Conservation (phyloP, 2,329 filamentous ascomycete species). For the Clathrospora elynae region DNA sequence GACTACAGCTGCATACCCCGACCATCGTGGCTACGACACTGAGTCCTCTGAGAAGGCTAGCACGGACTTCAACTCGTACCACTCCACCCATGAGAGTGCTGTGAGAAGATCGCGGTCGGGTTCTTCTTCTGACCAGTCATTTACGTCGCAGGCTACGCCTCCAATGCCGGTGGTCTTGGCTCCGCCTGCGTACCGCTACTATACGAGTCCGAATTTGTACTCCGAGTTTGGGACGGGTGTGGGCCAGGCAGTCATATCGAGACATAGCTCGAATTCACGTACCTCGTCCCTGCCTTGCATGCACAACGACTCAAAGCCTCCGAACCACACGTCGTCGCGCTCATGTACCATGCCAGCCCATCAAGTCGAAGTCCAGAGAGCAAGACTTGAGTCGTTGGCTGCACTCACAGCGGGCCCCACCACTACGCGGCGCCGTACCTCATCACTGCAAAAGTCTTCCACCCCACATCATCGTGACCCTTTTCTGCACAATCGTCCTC, state of each 20-base stretch:
- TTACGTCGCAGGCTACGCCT: slow-evolving; percentile 9
- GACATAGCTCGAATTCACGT: background rate
- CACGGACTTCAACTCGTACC: slow-evolving; percentile 21
- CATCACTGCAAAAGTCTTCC: background rate
- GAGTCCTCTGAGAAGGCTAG: slow-evolving; percentile 14
- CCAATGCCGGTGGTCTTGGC: slow-evolving; percentile 7
- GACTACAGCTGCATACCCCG: slow-evolving; percentile 2
- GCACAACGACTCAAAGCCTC: slow-evolving; percentile 1
- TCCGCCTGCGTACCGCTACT: slow-evolving; percentile 1
- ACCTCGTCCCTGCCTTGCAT: background rate
- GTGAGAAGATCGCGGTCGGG: slow-evolving; percentile 19
- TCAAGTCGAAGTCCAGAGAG: background rate
- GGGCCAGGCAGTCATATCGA: background rate
- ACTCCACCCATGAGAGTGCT: slow-evolving; percentile 12
- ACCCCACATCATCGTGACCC: background rate
- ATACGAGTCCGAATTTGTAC: background rate
- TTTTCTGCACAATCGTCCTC: background rate
- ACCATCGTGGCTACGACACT: slow-evolving; percentile 1
- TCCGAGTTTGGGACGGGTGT: background rate
- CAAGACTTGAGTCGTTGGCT: slow-evolving; percentile 5
- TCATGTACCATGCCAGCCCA: background rate
- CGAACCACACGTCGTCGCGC: background rate
- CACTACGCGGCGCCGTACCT: background rate
- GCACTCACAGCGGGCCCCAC: slow-evolving; percentile 6
- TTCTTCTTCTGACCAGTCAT: slow-evolving; percentile 18